These are phyloP conservation scores for Plantago elongata DNA, from an alignment of 257 asterid genomes.

Conservation along the genomic window DNA sequence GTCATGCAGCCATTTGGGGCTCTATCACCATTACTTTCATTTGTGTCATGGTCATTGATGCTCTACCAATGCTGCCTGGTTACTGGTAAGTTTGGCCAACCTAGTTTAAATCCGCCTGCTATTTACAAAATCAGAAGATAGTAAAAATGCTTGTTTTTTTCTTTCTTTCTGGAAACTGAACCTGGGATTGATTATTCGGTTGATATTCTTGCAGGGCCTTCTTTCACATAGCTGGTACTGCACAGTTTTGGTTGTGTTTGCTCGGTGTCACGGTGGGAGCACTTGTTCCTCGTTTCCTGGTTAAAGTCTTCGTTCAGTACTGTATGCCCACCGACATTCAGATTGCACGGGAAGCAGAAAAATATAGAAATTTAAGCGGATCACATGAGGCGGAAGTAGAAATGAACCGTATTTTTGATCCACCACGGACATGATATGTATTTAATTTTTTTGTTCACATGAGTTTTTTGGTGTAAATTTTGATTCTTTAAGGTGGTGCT, in stretches of 20 bases:
- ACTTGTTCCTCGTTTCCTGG: constrained; percentile 70
- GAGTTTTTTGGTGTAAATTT: constrained; percentile 4
- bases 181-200: constrained; percentile 1
- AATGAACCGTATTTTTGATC: constrained; percentile 50
- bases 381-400: constrained; percentile 43
- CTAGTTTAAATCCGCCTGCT: not conserved
- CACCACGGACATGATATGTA: constrained; percentile 30
- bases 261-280: constrained; percentile 57
- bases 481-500: constrained; percentile 26
- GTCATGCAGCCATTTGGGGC: constrained; percentile 90
- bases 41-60: constrained; percentile 68
- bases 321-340: constrained; percentile 59
- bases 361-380: constrained; percentile 33
- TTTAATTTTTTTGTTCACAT: not conserved
- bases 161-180: constrained; percentile 6
- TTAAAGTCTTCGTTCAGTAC: constrained; percentile 44
- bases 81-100: constrained; percentile 53
- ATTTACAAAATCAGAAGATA: not conserved
- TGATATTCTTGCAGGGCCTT: constrained; percentile 67
- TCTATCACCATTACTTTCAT: constrained; percentile 75
- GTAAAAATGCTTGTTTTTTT: not conserved
- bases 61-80: constrained; percentile 64
- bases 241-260: constrained; percentile 73
- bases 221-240: constrained; percentile 52
- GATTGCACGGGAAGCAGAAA: constrained; percentile 78